phyloP scores from a whole-genome alignment of 2,329 filamentous ascomycete species.

The Phaeoacremonium minimum region DNA sequence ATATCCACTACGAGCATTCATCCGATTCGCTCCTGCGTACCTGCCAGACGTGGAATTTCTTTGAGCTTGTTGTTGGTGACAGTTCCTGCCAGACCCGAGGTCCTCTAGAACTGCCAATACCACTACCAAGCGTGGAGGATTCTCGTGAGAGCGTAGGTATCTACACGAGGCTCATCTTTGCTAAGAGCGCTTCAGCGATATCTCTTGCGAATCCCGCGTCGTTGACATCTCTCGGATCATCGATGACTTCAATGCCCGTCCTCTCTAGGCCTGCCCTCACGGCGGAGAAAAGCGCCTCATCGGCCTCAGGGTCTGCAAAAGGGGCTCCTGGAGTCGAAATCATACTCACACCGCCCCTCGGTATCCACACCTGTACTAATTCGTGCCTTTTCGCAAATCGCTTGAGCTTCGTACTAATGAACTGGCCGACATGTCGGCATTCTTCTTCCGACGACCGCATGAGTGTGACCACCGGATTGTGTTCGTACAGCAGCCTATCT shows the following conservation, averaged over 20 bases:
- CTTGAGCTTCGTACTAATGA: slow-evolving; percentile 50
- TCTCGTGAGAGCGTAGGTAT: too few relatives aligned
- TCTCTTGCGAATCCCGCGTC: slow-evolving; percentile 44
- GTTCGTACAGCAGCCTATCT: slow-evolving; percentile 50
- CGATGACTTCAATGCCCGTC: slow-evolving; percentile 42
- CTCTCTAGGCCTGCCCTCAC: slow-evolving; percentile 43
- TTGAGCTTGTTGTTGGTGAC: too few relatives aligned
- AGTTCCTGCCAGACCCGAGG: too few relatives aligned
- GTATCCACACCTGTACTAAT: slow-evolving; percentile 53
- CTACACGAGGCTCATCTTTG: slow-evolving; percentile 18
- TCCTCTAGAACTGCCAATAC: too few relatives aligned
- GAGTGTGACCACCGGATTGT: slow-evolving; percentile 63
- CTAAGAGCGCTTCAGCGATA: slow-evolving; percentile 35
- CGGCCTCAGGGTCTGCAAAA: slow-evolving; percentile 42
- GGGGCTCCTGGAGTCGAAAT: slow-evolving; percentile 47
- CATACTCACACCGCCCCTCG: slow-evolving; percentile 56
- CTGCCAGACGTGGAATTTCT: too few relatives aligned
- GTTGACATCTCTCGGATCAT: slow-evolving; percentile 49
- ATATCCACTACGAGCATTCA: too few relatives aligned
- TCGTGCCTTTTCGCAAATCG: slow-evolving; percentile 28
- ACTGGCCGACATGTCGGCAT: slow-evolving; percentile 46
- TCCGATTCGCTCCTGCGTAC: too few relatives aligned
- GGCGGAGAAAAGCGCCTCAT: slow-evolving; percentile 46
- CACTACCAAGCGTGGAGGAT: too few relatives aligned
- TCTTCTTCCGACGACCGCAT: slow-evolving; percentile 61